Percentiles rank a stretch among this genome's conserved stretches.
These are phyloP conservation scores for Incumbomyces lentus DNA, from an alignment of 2,329 filamentous ascomycete genomes.

Conservation along the genomic window DNA sequence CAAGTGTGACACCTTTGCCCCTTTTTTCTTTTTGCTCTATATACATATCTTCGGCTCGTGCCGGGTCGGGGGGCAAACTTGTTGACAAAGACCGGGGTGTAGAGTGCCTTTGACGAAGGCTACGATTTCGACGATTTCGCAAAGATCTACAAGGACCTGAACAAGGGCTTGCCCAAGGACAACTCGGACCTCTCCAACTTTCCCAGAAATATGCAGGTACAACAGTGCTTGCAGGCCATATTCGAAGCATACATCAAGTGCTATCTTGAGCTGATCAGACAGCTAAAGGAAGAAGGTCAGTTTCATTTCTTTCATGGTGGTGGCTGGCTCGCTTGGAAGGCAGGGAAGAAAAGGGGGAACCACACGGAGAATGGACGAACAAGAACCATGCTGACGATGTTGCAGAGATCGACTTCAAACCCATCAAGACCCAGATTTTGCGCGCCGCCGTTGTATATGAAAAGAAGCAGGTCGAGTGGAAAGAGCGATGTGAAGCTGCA, in stretches of 20 bases:
- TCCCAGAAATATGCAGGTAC: not conserved
- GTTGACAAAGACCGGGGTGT: not conserved
- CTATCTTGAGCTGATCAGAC: not conserved
- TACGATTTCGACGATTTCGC: not conserved
- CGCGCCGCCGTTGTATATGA: not conserved
- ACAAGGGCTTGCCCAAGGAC: not conserved
- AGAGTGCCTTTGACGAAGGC: not conserved
- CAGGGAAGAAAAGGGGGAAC: too few species aligned
- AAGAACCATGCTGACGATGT: too few species aligned
- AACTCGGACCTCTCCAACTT: slow-evolving; percentile 1
- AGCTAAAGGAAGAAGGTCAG: not conserved
- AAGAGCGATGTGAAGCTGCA: not conserved
- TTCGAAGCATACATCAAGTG: slow-evolving; percentile 2
- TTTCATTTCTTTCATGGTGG: not conserved
- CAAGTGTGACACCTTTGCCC: not conserved
- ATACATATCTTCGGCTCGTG: too few species aligned
- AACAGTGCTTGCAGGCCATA: not conserved
- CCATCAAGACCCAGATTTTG: not conserved
- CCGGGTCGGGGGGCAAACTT: too few species aligned
- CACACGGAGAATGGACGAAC: too few species aligned
- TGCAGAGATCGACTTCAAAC: not conserved
- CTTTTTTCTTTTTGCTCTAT: too few species aligned
- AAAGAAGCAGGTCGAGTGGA: not conserved
- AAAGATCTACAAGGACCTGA: not conserved
- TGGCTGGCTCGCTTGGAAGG: too few species aligned